phyloP scores from a whole-genome alignment of 2,329 filamentous ascomycete genomes.

The Aureobasidium sp. region DNA sequence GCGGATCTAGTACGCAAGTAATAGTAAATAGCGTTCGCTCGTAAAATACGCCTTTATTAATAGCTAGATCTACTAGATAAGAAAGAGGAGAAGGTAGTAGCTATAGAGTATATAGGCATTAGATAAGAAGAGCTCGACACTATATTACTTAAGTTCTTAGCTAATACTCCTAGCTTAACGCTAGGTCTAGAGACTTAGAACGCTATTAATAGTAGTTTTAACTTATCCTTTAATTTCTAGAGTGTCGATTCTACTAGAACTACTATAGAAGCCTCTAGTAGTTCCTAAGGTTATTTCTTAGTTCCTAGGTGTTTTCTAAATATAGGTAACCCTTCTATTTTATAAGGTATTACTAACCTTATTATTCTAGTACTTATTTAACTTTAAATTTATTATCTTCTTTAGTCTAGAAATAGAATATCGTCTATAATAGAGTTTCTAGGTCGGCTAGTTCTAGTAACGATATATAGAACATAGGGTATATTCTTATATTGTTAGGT shows the following conservation, averaged over 20 bases:
- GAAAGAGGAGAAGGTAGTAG: background rate
- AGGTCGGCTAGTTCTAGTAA: background rate
- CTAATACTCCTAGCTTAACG: background rate
- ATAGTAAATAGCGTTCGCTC: background rate
- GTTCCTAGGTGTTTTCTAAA: conserved; percentile 1
- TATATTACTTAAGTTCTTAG: background rate
- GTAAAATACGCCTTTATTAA: background rate
- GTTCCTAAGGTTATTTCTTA: background rate
- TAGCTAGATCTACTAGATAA: background rate
- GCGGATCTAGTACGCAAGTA: background rate
- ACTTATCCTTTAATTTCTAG: background rate
- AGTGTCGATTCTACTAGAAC: background rate
- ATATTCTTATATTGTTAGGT: background rate
- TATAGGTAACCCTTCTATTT: conserved; percentile 6
- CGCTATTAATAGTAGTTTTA: background rate
- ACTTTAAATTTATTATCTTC: conserved; percentile 1
- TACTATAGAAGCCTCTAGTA: background rate
- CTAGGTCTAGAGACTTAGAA: background rate
- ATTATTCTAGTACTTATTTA: background rate
- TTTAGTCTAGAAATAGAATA: conserved; percentile 4
- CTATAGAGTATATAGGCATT: background rate
- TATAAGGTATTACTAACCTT: conserved; percentile 4
- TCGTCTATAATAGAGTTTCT: conserved; percentile 2
- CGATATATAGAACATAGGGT: background rate
- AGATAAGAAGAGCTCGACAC: background rate